These are phyloP conservation scores for Soucietia sequanensis DNA, from an alignment of 805 yeast species.

Conservation along the genomic window DNA sequence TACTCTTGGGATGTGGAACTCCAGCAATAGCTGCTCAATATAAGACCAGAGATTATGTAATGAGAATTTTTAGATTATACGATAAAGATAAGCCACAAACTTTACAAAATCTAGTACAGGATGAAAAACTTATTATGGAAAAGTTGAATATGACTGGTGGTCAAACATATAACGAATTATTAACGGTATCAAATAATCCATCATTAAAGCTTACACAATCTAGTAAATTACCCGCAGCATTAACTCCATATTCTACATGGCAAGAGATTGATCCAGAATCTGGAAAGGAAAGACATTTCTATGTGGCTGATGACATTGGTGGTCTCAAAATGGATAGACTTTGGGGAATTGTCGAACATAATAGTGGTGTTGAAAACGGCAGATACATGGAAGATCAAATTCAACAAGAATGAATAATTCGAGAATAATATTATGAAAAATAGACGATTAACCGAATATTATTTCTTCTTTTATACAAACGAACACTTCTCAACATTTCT, in stretches of 20 bases:
- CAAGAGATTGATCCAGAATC: slow-evolving; percentile 36
- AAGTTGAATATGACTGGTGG: slow-evolving; percentile 68
- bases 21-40: slow-evolving; percentile 54
- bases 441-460: too few relatives aligned
- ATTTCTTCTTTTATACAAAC: too few relatives aligned
- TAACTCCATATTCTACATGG: slow-evolving; percentile 35
- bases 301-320: slow-evolving; percentile 71
- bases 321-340: slow-evolving; percentile 81
- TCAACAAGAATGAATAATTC: too few relatives aligned
- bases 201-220: slow-evolving; percentile 37
- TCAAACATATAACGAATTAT: slow-evolving; percentile 59
- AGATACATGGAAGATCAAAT: slow-evolving; percentile 34
- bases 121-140: slow-evolving; percentile 68
- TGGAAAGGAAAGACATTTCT: slow-evolving; percentile 41
- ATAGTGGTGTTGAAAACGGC: slow-evolving; percentile 68
- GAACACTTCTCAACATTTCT: too few relatives aligned
- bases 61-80: slow-evolving; percentile 69
- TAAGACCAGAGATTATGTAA: slow-evolving; percentile 64
- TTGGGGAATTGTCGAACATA: slow-evolving; percentile 78
- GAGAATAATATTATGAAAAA: background rate
- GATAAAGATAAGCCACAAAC: slow-evolving; percentile 63
- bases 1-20: slow-evolving; percentile 49
- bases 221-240: slow-evolving; percentile 6
- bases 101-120: slow-evolving; percentile 53
- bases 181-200: slow-evolving; percentile 40